phyloP scores from a whole-genome alignment of 2,329 filamentous ascomycete species.

The Ophiocordyceps camponoti-floridani region DNA sequence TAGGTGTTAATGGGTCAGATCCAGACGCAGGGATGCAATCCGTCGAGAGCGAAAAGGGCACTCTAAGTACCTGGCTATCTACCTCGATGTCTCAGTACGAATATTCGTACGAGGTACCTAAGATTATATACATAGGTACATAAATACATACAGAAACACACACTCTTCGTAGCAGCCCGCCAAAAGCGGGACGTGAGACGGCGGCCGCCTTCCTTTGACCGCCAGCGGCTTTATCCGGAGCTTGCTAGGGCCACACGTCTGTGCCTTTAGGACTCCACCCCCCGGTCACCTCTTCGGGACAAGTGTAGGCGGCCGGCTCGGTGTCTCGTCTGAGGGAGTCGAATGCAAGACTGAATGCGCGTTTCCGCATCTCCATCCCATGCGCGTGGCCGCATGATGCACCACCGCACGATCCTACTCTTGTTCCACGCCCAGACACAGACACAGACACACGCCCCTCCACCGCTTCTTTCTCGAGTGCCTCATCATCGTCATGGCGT shows the following conservation, averaged over 20 bases:
- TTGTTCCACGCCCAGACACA: no score
- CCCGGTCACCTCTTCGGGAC: neutral
- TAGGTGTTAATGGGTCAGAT: no score
- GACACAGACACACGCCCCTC: no score
- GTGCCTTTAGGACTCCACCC: neutral
- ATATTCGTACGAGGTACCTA: no score
- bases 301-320: neutral
- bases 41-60: no score
- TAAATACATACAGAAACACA: no score
- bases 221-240: neutral
- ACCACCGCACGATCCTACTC: neutral
- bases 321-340: neutral
- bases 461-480: no score
- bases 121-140: no score
- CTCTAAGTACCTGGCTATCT: no score
- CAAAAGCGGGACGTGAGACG: neutral
- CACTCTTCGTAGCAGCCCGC: neutral
- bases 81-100: no score
- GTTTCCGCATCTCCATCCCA: neutral
- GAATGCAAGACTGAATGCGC: neutral
- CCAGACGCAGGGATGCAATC: no score
- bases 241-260: neutral
- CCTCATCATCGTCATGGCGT: no score
- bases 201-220: neutral
- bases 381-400: neutral